phyloP scores from a whole-genome alignment of 208 protist species.

The Acanthamoeba royreba region DNA sequence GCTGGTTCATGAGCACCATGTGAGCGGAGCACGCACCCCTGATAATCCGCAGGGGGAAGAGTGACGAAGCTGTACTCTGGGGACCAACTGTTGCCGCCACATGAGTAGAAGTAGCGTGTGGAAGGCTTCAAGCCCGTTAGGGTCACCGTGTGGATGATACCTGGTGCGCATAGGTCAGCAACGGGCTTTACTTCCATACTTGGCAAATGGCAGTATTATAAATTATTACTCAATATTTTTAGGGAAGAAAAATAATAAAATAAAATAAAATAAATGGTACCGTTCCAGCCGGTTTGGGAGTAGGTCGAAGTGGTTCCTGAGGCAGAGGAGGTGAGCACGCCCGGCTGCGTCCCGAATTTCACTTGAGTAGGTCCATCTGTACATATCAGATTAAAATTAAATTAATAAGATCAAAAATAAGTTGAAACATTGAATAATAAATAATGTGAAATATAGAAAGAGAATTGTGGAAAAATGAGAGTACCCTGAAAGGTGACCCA shows the following conservation, averaged over 20 bases:
- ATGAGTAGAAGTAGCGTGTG: background rate
- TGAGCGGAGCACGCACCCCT: background rate
- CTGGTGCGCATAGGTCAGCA: background rate
- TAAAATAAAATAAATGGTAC: background rate
- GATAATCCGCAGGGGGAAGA: background rate
- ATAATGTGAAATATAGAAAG: background rate
- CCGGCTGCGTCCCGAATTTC: background rate
- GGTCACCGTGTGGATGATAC: background rate
- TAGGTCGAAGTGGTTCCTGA: background rate
- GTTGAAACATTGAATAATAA: background rate
- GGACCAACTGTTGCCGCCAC: background rate
- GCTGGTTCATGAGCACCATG: background rate
- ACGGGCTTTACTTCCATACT: background rate
- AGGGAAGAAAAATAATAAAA: background rate
- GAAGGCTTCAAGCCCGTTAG: background rate
- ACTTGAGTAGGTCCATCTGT: background rate
- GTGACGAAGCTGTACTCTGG: background rate
- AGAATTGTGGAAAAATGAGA: background rate
- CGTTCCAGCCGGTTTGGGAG: background rate
- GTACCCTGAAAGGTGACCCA: constrained; percentile 22
- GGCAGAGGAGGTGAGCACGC: background rate
- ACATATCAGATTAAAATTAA: no score
- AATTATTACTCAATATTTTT: background rate
- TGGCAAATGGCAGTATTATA: background rate
- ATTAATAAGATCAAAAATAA: no score